Percentiles rank a stretch among this genome's conserved stretches.
Conservation (phyloP, 441 rosid species). For the Populus hybrid region DNA sequence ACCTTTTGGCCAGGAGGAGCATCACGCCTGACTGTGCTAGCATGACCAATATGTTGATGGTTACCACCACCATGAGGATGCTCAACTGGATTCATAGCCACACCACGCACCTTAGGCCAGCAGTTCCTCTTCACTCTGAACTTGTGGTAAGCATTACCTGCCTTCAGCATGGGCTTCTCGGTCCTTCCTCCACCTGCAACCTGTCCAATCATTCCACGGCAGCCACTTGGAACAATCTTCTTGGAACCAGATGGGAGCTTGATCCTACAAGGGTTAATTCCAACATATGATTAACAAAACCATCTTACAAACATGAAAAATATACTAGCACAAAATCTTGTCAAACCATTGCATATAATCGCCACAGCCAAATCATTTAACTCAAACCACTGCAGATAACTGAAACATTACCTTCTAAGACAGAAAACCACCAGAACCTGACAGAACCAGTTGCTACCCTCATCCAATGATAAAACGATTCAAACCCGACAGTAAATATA, state of each 20-base stretch:
- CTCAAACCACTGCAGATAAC: too few relatives aligned
- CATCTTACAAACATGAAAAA: background rate
- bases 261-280: conserved; percentile 30
- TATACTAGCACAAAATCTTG: too few relatives aligned
- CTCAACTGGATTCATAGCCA: conserved; percentile 98
- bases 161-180: conserved; percentile 90
- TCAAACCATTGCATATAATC: too few relatives aligned
- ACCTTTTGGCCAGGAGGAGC: conserved; percentile 95
- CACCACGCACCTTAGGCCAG: conserved; percentile 99
- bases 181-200: conserved; percentile 95
- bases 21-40: conserved; percentile 85
- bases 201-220: conserved; percentile 79
- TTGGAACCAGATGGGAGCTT: conserved; percentile 83
- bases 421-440: too few relatives aligned
- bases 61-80: conserved; percentile 99
- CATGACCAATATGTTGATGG: conserved; percentile 95
- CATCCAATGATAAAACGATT: too few relatives aligned
- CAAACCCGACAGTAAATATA: background rate
- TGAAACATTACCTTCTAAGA: too few relatives aligned
- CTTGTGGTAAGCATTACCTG: conserved; percentile 90
- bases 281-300: background rate
- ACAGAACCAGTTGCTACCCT: too few relatives aligned
- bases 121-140: conserved; percentile 91
- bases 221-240: conserved; percentile 74
- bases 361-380: background rate